These are phyloP conservation scores for Ilyonectria mors-panacis DNA, from an alignment of 2,329 filamentous ascomycete genomes.

Conservation along the genomic window DNA sequence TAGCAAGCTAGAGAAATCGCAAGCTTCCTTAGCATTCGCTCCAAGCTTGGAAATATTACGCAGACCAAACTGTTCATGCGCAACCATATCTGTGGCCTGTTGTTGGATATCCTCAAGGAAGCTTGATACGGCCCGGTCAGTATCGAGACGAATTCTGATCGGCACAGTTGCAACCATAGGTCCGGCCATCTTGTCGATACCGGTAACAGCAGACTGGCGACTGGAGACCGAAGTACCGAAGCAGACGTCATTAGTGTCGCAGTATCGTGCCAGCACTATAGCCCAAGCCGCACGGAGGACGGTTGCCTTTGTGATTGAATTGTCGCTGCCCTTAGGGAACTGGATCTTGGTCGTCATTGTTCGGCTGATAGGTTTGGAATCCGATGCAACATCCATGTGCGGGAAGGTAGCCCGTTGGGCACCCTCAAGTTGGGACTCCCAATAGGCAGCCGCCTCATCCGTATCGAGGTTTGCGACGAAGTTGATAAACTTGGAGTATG, in stretches of 20 bases:
- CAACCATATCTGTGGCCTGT: constrained; percentile 34
- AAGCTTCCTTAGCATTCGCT: constrained; percentile 31
- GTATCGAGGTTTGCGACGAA: not conserved
- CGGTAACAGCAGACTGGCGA: constrained; percentile 45
- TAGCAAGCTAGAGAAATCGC: constrained; percentile 49
- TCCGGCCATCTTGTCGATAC: constrained; percentile 39
- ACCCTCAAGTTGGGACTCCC: constrained; percentile 5
- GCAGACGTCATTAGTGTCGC: constrained; percentile 56
- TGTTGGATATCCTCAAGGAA: constrained; percentile 31
- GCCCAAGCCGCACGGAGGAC: constrained; percentile 61
- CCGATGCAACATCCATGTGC: not conserved
- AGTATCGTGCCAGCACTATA: constrained; percentile 66
- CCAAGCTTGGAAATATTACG: constrained; percentile 39
- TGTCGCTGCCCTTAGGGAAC: constrained; percentile 47
- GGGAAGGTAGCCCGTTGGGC: constrained; percentile 14
- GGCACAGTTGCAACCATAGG: constrained; percentile 60
- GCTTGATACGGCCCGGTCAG: constrained; percentile 5
- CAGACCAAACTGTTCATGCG: constrained; percentile 39
- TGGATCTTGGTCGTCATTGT: constrained; percentile 64
- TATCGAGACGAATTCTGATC: constrained; percentile 56
- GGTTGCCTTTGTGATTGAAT: constrained; percentile 27
- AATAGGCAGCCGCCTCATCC: not conserved
- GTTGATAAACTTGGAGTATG: constrained; percentile 17
- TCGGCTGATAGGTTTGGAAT: constrained; percentile 45
- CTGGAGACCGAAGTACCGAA: constrained; percentile 62